Percentiles rank a stretch among this genome's conserved stretches.
Evolutionary conservation across 768 basidiomycete species (phyloP).

Genomic region (Mycena capillaripes): DNA sequence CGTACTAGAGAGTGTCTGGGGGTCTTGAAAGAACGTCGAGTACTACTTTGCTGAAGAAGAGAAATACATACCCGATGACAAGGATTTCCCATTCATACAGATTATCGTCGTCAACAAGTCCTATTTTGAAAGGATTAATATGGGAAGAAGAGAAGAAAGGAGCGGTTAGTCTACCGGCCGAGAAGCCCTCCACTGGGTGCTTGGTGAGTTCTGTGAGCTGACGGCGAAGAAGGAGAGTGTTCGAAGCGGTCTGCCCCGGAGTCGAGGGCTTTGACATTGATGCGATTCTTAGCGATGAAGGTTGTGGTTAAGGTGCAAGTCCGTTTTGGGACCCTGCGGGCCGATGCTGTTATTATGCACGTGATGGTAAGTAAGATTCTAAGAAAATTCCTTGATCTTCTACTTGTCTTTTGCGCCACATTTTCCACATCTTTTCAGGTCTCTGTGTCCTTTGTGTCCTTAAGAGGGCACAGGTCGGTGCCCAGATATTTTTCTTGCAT

Average conservation of each 20-base stretch:
- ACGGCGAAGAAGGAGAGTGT: constrained; percentile 79
- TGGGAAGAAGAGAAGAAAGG: constrained; percentile 40
- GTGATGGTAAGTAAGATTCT: not conserved
- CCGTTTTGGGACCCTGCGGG: not conserved
- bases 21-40: constrained; percentile 68
- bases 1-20: constrained; percentile 92
- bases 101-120: constrained; percentile 95
- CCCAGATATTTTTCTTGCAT: not conserved
- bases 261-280: constrained; percentile 62
- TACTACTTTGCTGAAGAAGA: constrained; percentile 11
- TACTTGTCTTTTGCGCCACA: constrained; percentile 19
- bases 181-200: constrained; percentile 95
- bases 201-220: constrained; percentile 91
- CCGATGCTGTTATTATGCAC: not conserved
- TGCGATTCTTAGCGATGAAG: not conserved
- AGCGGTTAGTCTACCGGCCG: constrained; percentile 74
- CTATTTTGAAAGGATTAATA: constrained; percentile 57
- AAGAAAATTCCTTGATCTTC: constrained; percentile 15
- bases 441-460: not conserved
- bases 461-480: not conserved
- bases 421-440: not conserved
- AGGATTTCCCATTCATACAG: constrained; percentile 97
- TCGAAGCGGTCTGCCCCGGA: constrained; percentile 52
- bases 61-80: constrained; percentile 84
- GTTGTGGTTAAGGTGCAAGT: constrained; percentile 23